Evolutionary conservation across 768 basidiomycete genomes (phyloP), one percentile per base, ranked within the genome.

Genomic region (Suillus occidentalis): DNA sequence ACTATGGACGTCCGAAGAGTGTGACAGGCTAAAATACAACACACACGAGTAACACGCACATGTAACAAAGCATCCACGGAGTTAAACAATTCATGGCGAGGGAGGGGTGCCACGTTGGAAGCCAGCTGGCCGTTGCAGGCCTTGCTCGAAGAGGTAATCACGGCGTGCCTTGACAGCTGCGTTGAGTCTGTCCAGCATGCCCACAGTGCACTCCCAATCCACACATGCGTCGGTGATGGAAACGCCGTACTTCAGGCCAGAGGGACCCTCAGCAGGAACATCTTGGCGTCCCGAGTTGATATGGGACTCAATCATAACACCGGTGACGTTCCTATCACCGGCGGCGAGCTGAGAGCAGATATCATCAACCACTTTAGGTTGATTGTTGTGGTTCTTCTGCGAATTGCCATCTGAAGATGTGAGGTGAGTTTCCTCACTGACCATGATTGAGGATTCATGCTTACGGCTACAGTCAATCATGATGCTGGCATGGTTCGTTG

Each of bases 301-400:
- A 76, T 98, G 91, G 14, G 90, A 92, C 80, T 99, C 97, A 74
- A 99, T 86, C 97, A 99, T 99, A 64, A 98, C 94, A 55, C 97
- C 97, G 6, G 93, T 93, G 77, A 99, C 90, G 70, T 83, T 81
- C 64, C 76, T 82, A 62, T 84, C 80, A 34, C 94, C 94, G 8
- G 84, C 84, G 7, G 75, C 78, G 62, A 99, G 85, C 78, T 99
- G 97, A 3, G 76, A 78, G 76, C 87, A 88, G 71, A 94, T 85
- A 75, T 85, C 78, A 68, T 86, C 84, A 63, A 93, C 72, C 50
- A 94, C 93, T 69, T 87, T 87, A 20, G 95, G 89, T 77, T 97
- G 96, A 78, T 96, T 97, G 72, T 86, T 85, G 81, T 97, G 92
- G 78, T 97, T 89, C 82, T 99, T 99, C 66, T 89, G 87, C 42